A percentile compares a stretch with the other conserved stretches of the same genome.
Evolutionary conservation across 192 early-diverging fungal species (phyloP).

Genomic region (Umbelopsis vinacea): DNA sequence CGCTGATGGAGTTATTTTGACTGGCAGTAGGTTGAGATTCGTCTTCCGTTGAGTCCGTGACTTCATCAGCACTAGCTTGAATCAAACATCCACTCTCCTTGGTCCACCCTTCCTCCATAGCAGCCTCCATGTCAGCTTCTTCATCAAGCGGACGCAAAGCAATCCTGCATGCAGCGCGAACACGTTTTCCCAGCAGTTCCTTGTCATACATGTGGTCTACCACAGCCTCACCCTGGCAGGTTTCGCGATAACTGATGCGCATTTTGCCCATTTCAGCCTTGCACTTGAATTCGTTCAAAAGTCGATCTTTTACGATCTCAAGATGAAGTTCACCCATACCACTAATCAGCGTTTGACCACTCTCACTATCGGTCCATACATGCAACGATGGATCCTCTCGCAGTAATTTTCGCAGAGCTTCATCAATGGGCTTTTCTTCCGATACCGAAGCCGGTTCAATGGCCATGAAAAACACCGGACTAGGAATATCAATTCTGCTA

Average conservation of each 20-base stretch:
- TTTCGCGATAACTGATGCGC: conserved; percentile 89
- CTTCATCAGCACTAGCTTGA: conserved; percentile 25
- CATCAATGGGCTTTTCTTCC: conserved; percentile 74
- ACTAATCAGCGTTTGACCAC: conserved; percentile 84
- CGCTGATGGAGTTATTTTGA: conserved; percentile 19
- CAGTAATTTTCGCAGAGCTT: conserved; percentile 72
- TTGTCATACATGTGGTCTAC: conserved; percentile 62
- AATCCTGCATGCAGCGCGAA: conserved; percentile 61
- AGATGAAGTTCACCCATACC: conserved; percentile 97
- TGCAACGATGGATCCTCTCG: conserved; percentile 91
- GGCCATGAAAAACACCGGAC: conserved; percentile 84
- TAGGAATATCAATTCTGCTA: conserved; percentile 80
- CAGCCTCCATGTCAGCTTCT: conserved; percentile 29
- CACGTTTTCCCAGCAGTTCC: conserved; percentile 72
- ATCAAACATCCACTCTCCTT: conserved; percentile 52
- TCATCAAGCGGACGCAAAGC: conserved; percentile 54
- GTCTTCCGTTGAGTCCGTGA: not conserved
- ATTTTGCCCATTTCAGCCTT: conserved; percentile 83
- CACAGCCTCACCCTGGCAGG: conserved; percentile 44
- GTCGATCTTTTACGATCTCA: conserved; percentile 86
- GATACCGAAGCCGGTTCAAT: conserved; percentile 77
- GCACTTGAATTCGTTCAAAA: conserved; percentile 78
- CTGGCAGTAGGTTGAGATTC: not conserved
- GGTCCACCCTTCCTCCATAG: conserved; percentile 10
- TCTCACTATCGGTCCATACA: conserved; percentile 75